phyloP scores from a whole-genome alignment of 306 rosid genomes.

The Trichosanthes truncata region DNA sequence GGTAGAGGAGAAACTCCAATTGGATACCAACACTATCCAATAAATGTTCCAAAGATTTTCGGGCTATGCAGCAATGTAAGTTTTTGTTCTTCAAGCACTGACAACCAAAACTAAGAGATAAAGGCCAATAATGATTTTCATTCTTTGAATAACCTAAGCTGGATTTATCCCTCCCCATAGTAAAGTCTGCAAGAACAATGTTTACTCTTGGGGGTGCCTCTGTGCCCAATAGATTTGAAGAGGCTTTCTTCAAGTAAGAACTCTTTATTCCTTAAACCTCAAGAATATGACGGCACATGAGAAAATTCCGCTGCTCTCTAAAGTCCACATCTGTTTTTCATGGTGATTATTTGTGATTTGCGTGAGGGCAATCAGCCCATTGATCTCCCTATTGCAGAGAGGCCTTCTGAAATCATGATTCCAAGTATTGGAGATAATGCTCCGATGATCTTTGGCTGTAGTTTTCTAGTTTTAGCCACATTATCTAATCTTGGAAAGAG shows the following conservation, averaged over 20 bases:
- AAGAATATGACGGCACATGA: not conserved
- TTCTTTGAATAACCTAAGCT: not conserved
- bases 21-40: not conserved
- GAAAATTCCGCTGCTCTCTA: not conserved
- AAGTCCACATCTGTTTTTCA: not conserved
- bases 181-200: not conserved
- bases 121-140: not conserved
- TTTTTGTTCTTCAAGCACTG: not conserved
- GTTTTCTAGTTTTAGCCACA: not conserved
- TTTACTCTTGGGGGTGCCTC: not conserved
- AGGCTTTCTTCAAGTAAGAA: not conserved
- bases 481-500: not conserved
- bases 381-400: not conserved
- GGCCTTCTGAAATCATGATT: not conserved
- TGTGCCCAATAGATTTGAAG: not conserved
- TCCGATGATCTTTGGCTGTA: not conserved
- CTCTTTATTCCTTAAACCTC: not conserved
- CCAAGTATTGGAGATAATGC: not conserved
- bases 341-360: not conserved
- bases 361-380: not conserved
- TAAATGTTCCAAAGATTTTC: not conserved
- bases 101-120: not conserved
- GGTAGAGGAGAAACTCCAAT: not conserved
- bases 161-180: not conserved
- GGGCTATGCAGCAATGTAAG: not conserved